These are phyloP conservation scores for Phytophthora nicotianae DNA, from an alignment of 352 stramenopile genomes.

Conservation along the genomic window DNA sequence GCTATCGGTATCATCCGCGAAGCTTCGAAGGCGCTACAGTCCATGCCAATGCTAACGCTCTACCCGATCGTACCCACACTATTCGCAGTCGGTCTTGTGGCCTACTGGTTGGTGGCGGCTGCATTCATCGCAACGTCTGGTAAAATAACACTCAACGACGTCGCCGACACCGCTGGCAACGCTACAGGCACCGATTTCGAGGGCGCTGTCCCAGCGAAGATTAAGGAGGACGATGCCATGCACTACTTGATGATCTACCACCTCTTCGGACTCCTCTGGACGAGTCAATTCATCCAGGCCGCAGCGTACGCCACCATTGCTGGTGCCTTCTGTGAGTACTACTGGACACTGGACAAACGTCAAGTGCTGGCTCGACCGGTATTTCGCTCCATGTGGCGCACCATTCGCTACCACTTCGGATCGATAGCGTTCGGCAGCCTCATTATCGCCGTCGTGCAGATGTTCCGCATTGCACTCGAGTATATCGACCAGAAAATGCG, in stretches of 20 bases:
- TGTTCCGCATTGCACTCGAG: conserved; percentile 70
- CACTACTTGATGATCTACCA: conserved; percentile 88
- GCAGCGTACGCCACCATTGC: conserved; percentile 77
- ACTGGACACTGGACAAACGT: conserved; percentile 86
- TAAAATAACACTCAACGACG: conserved; percentile 52
- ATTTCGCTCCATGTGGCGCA: conserved; percentile 63
- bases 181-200: conserved; percentile 32
- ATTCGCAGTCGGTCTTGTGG: conserved; percentile 67
- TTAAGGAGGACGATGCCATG: conserved; percentile 66
- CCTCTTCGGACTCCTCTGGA: conserved; percentile 86
- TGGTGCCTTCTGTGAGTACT: conserved; percentile 85
- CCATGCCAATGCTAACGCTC: conserved; percentile 81
- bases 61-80: conserved; percentile 76
- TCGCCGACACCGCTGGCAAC: conserved; percentile 35
- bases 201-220: conserved; percentile 31
- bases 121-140: conserved; percentile 81
- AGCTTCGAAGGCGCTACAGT: conserved; percentile 76
- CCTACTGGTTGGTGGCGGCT: conserved; percentile 79
- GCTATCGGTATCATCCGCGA: conserved; percentile 89
- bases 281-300: conserved; percentile 85
- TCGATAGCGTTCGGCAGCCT: conserved; percentile 88
- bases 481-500: conserved; percentile 85
- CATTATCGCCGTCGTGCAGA: conserved; percentile 87
- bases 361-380: conserved; percentile 55
- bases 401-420: conserved; percentile 80